A percentile compares a stretch with the other conserved stretches of the same genome.
Evolutionary conservation across 2,329 filamentous ascomycete genomes (phyloP).

Genomic region (Allantophomopsis lycopodina): DNA sequence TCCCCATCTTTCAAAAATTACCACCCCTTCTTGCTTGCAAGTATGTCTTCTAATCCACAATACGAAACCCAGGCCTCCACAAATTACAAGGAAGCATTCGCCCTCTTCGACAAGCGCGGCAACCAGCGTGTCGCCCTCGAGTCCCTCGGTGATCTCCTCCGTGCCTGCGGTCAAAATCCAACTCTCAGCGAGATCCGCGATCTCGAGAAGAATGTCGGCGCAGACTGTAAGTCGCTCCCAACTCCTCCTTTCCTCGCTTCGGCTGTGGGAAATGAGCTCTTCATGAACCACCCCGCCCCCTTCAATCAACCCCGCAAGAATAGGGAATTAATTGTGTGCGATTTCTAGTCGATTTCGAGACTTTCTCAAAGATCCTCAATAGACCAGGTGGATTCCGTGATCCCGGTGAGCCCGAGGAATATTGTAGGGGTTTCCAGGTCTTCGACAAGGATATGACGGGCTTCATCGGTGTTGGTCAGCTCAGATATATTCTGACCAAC

Average conservation of each 20-base stretch:
- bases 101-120: slow-evolving; percentile 98
- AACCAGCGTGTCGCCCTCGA: slow-evolving; percentile 82
- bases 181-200: slow-evolving; percentile 87
- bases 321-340: no score
- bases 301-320: no score
- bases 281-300: background rate
- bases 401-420: slow-evolving; percentile 93
- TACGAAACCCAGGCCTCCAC: slow-evolving; percentile 51
- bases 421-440: slow-evolving; percentile 96
- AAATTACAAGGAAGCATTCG: slow-evolving; percentile 99
- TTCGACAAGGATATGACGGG: slow-evolving; percentile 99
- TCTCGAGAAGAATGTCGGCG: slow-evolving; percentile 77
- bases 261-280: slow-evolving; percentile 4
- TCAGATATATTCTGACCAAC: slow-evolving; percentile 96
- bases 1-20: no score
- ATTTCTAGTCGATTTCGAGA: slow-evolving; percentile 81
- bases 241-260: background rate
- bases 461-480: slow-evolving; percentile 92
- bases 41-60: slow-evolving; percentile 11
- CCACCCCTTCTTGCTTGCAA: no score
- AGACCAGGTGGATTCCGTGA: slow-evolving; percentile 96
- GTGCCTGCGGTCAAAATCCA: slow-evolving; percentile 95
- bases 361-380: slow-evolving; percentile 93
- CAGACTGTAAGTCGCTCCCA: slow-evolving; percentile 62
- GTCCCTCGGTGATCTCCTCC: slow-evolving; percentile 81